Base-by-base conservation (phyloP, 1,284 basidiomycete genomes). In the Marasmius fiardii region DNA sequence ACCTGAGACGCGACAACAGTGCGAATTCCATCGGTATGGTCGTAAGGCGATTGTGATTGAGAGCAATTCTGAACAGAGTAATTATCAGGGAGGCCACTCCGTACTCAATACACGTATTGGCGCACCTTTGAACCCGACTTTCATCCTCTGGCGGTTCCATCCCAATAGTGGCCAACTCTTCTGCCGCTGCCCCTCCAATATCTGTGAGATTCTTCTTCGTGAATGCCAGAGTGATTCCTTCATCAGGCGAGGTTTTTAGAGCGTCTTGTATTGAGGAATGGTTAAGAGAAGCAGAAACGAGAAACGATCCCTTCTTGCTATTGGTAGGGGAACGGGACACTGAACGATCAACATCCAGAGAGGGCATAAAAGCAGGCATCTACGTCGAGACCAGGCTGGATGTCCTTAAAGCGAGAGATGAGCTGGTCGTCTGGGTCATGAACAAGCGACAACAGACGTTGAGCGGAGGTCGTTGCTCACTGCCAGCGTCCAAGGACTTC, bases 11-110 rank as follows among this genome's bases (percentile, higher is more conserved):
- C 56, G 82, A 82, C 48, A 98, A 75, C 37, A 86, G 77, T 14
- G 82, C 81, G 67, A 98, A 96, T 28, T 88, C 85, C 61, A 81
- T 80, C 16, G 94, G 93, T 51, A 99, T 81, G 0, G 84, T 86
- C 34, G 86, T 79, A 39, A 99, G 78, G 45, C 84, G 81, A 69
- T 99, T 99, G 70, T 92, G 85, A 20, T 89, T 88, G 23, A 99
- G 77, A 2, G 97, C 90, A 56, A 99, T 84, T 63, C 93, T 95
- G 57, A 14, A 51, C 50, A 12, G 37, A 18, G 35, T 21, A 43
- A 54, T 39, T 52, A 37, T 35, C 37, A 37, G 24, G 51, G 11
- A 39, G 18, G 34, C 23, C 39, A n/a, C 50, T 31, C 4, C 4
- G 18, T 31, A 43, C 54, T 12, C 14, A 31, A 43, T 31, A 8